Evolutionary conservation across 2,329 filamentous ascomycete species (phyloP), one percentile per base, ranked within the genome.

Genomic region (Sporothrix phasma): DNA sequence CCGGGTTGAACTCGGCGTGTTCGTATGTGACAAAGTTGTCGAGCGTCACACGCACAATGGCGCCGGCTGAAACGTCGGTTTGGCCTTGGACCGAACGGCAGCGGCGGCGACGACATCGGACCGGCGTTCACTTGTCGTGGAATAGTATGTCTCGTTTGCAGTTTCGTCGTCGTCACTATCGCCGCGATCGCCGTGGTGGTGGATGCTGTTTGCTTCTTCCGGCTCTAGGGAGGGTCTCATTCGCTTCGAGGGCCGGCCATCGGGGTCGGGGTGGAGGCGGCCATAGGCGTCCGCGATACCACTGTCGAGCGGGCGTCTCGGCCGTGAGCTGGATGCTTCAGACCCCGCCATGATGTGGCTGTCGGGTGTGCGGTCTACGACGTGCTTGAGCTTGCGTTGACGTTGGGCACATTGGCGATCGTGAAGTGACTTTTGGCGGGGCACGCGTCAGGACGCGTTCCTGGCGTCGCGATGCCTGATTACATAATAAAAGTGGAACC

Each of bases 1-100:
- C 94, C 13, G 92, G 91, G 65, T 88, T 85, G 74, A 97, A 97
- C 68, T 96, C 92, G 63, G 92, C 93, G 62, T 88, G 86, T 59
- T 90, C 92, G 76, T 99, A 99, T 0, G 94, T 99, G 63, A 99
- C 91, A 70, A 99, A 99, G 75, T 97, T 90, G 58, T 82, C 84
- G 51, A 97, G 81, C 69, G 86, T 88, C 56, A 99, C 91, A 41
- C 92, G 85, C 58, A 97, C 86, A 69, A 99, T 95, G 10, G 94
- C 88, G 11, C 94, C 94, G 2, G 86, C 68, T 89, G 82, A 67
- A 82, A 85, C 10, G 75, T 73, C 54, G 70, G 66, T 53, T 67
- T 67, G 34, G 67, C 43, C 39, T 65, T 26, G 31, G 34, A 45
- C 19, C 5, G 26, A n/a, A n/a, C n/a, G 4, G 34, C 31, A n/a